phyloP scores from a whole-genome alignment of 805 yeast genomes.

The Zygotorulaspora sp. region DNA sequence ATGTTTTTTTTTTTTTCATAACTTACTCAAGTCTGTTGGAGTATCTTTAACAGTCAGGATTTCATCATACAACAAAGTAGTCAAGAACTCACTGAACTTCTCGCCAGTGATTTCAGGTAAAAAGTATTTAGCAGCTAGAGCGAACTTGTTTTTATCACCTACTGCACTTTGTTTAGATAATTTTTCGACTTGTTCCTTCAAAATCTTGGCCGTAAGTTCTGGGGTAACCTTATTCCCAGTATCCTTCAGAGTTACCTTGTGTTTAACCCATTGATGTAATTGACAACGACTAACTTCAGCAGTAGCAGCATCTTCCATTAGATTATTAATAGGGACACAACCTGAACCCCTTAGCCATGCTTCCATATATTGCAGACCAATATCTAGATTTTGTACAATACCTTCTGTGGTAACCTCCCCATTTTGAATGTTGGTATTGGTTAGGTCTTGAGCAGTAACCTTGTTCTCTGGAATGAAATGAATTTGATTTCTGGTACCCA shows the following conservation, averaged over 20 bases:
- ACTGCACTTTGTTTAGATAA: slow-evolving; percentile 43
- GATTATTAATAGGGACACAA: slow-evolving; percentile 77
- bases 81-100: slow-evolving; percentile 71
- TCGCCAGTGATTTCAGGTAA: slow-evolving; percentile 69
- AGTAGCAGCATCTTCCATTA: slow-evolving; percentile 90
- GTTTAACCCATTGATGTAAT: slow-evolving; percentile 79
- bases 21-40: slow-evolving; percentile 27
- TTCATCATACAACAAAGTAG: slow-evolving; percentile 71
- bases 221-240: slow-evolving; percentile 56
- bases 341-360: slow-evolving; percentile 83
- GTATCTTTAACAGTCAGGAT: slow-evolving; percentile 34
- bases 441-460: slow-evolving; percentile 53
- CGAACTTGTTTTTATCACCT: slow-evolving; percentile 54
- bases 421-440: slow-evolving; percentile 58
- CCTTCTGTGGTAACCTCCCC: slow-evolving; percentile 67
- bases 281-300: slow-evolving; percentile 84
- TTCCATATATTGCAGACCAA: slow-evolving; percentile 77
- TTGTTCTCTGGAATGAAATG: slow-evolving; percentile 42
- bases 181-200: slow-evolving; percentile 58
- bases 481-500: slow-evolving; percentile 82
- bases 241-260: slow-evolving; percentile 55
- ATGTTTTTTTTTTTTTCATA: no score
- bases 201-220: slow-evolving; percentile 50
- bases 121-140: slow-evolving; percentile 64
- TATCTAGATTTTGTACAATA: slow-evolving; percentile 64